Evolutionary conservation across 495 filamentous ascomycete species (phyloP).

Genomic region (Hypoxylon subgilvum): DNA sequence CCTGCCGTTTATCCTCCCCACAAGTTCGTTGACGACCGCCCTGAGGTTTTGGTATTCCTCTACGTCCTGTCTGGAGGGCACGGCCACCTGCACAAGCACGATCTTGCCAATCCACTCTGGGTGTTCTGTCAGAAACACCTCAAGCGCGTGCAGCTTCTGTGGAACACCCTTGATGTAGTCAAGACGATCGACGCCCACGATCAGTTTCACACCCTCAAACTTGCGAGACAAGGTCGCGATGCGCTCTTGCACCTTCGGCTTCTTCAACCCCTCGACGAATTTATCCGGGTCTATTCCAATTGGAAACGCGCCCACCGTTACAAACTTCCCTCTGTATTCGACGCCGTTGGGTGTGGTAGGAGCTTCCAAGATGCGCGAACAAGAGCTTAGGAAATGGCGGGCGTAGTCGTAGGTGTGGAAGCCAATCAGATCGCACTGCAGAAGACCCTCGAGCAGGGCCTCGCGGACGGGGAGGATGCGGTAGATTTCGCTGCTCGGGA

Average conservation of each 20-base stretch:
- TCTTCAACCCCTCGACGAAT: slow-evolving; percentile 85
- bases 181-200: slow-evolving; percentile 89
- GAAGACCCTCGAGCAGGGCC: slow-evolving; percentile 75
- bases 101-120: slow-evolving; percentile 92
- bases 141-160: slow-evolving; percentile 89
- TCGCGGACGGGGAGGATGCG: slow-evolving; percentile 86
- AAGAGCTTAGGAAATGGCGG: slow-evolving; percentile 85
- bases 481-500: slow-evolving; percentile 91
- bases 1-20: slow-evolving; percentile 89
- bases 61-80: slow-evolving; percentile 89
- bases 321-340: slow-evolving; percentile 73
- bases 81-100: slow-evolving; percentile 89
- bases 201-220: slow-evolving; percentile 86
- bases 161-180: slow-evolving; percentile 98
- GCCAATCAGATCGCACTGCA: slow-evolving; percentile 86
- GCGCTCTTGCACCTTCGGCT: slow-evolving; percentile 76
- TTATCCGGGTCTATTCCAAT: slow-evolving; percentile 97
- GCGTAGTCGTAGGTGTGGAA: slow-evolving; percentile 97
- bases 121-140: slow-evolving; percentile 88
- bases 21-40: slow-evolving; percentile 85
- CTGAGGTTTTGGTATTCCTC: slow-evolving; percentile 95
- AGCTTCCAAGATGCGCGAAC: slow-evolving; percentile 77
- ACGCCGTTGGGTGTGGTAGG: slow-evolving; percentile 82
- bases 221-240: slow-evolving; percentile 77
- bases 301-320: slow-evolving; percentile 82